Evolutionary conservation across 2,329 filamentous ascomycete species (phyloP).

Genomic region (Arthroderma sp.): DNA sequence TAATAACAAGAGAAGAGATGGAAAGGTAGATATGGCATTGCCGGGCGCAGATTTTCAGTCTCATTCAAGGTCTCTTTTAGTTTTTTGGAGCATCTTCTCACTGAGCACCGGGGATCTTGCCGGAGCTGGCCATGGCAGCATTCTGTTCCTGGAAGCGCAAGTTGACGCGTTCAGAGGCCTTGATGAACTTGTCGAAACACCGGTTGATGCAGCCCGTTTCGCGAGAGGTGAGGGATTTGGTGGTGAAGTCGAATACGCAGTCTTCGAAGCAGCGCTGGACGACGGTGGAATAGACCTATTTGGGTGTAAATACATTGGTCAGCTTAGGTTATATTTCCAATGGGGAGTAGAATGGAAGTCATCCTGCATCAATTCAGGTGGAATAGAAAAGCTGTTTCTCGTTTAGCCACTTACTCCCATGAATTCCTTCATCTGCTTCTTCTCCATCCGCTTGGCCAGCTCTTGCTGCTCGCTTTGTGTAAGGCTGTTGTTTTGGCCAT

Average conservation of each 20-base stretch:
- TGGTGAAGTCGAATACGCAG: slow-evolving; percentile 97
- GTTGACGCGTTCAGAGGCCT: slow-evolving; percentile 75
- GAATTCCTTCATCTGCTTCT: slow-evolving; percentile 98
- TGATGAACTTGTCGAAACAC: slow-evolving; percentile 94
- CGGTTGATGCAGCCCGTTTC: slow-evolving; percentile 87
- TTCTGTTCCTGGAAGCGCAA: slow-evolving; percentile 77
- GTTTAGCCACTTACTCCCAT: slow-evolving; percentile 62
- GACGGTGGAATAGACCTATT: slow-evolving; percentile 51
- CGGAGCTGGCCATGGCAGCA: slow-evolving; percentile 51
- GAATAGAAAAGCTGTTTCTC: too few relatives aligned
- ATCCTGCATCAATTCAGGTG: too few relatives aligned
- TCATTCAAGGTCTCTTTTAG: too few relatives aligned
- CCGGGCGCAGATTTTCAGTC: too few relatives aligned
- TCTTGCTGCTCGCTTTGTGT: slow-evolving; percentile 73
- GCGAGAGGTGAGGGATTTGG: slow-evolving; percentile 76
- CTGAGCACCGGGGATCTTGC: slow-evolving; percentile 33
- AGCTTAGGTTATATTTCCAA: too few relatives aligned
- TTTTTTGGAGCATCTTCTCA: too few relatives aligned
- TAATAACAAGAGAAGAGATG: too few relatives aligned
- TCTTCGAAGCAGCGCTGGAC: slow-evolving; percentile 71
- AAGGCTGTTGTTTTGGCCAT: slow-evolving; percentile 39
- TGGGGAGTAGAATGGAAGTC: background rate
- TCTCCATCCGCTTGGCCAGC: slow-evolving; percentile 88
- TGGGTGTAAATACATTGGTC: background rate
- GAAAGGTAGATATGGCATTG: too few relatives aligned